Percentiles rank a stretch among this genome's conserved stretches.
phyloP scores from a whole-genome alignment of 352 stramenopile genomes.

The Globisporangium heterothallicum region DNA sequence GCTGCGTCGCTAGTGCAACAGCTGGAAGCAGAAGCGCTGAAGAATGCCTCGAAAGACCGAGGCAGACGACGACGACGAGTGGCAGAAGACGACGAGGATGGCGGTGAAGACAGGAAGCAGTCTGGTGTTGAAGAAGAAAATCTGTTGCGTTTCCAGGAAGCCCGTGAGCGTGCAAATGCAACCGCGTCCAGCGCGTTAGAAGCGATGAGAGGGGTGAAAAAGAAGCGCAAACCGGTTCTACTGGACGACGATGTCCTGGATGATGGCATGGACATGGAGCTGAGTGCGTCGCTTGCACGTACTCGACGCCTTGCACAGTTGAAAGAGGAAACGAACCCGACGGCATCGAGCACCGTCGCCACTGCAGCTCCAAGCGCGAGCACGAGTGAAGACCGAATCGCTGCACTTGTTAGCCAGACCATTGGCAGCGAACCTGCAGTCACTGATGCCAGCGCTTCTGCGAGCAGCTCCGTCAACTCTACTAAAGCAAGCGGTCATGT shows the following conservation, averaged over 20 bases:
- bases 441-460: conserved; percentile 9
- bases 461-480: too few species aligned
- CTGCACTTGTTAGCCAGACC: conserved; percentile 44
- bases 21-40: conserved; percentile 53
- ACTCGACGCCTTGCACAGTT: conserved; percentile 52
- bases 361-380: neutral
- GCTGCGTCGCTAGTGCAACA: conserved; percentile 42
- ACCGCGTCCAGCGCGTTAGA: conserved; percentile 38
- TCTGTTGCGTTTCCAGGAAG: conserved; percentile 63
- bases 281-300: conserved; percentile 69
- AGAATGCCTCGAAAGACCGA: conserved; percentile 37
- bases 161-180: conserved; percentile 55
- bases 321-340: conserved; percentile 16
- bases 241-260: conserved; percentile 42
- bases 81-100: conserved; percentile 28
- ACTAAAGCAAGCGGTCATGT: conserved; percentile 22
- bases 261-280: conserved; percentile 61
- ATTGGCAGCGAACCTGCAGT: conserved; percentile 21
- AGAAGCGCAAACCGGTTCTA: conserved; percentile 27
- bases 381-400: conserved; percentile 53
- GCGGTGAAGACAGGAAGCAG: conserved; percentile 22
- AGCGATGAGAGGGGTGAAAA: conserved; percentile 23
- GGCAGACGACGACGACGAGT: conserved; percentile 41
- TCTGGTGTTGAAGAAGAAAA: conserved; percentile 30
- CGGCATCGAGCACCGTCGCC: neutral